phyloP scores from a whole-genome alignment of 2,329 filamentous ascomycete species.

The Alternaria metachromatica region DNA sequence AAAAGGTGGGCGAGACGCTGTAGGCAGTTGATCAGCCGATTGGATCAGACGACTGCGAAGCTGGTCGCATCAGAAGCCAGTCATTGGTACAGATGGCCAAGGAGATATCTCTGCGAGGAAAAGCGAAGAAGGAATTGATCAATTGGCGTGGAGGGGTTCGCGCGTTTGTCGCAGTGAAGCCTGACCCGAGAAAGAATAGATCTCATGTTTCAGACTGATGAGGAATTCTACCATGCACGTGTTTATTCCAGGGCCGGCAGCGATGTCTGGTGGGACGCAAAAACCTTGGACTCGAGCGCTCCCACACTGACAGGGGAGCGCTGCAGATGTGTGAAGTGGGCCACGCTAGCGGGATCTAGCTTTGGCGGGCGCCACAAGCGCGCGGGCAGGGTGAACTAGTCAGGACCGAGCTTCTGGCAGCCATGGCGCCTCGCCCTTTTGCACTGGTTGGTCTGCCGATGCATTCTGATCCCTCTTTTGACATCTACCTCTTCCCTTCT shows the following conservation, averaged over 20 bases:
- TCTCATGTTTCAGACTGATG: background rate
- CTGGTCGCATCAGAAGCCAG: background rate
- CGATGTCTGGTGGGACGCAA: background rate
- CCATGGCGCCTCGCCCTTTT: background rate
- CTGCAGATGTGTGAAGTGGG: background rate
- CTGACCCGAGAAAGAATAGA: background rate
- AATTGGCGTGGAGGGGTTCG: background rate
- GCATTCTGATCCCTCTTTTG: background rate
- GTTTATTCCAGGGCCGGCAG: background rate
- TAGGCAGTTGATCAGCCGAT: background rate
- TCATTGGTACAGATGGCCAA: background rate
- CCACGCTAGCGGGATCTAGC: background rate
- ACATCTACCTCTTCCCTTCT: background rate
- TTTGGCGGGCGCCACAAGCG: background rate
- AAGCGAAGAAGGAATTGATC: background rate
- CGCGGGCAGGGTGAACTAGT: background rate
- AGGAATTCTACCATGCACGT: background rate
- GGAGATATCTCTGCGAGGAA: background rate
- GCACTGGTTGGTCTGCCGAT: background rate
- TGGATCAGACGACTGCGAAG: background rate
- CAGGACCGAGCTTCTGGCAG: background rate
- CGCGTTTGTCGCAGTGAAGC: background rate
- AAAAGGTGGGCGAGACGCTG: background rate
- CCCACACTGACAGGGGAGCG: too few species aligned
- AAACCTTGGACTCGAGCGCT: background rate